Evolutionary conservation across 2,329 filamentous ascomycete species (phyloP), one percentile per base, ranked within the genome.

Genomic region (Tolypocladium inflatum): DNA sequence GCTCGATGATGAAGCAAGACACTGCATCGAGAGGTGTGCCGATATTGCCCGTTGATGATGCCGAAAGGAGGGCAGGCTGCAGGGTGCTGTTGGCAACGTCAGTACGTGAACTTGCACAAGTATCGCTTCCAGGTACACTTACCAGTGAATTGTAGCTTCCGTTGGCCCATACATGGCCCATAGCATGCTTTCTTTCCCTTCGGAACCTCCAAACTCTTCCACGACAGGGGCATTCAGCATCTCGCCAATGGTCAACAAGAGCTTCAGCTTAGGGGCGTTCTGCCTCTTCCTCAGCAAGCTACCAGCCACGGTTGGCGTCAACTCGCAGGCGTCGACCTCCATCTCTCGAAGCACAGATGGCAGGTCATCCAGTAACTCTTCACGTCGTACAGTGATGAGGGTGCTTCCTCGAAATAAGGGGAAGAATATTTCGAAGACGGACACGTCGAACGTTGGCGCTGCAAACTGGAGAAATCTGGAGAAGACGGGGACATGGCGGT

Each of bases 121-220:
- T 9, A 51, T 33, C 9, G 11, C 4, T 37, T 37, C 10, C 13
- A 4, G 26, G 39, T 5, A 43, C 4, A 56, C 74, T 71, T 67
- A 81, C 80, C 82, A 97, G 69, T 97, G 92, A 58, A 97, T 96
- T 0, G 91, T 85, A 9, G 90, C 90, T 73, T 97, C 92, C 0
- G 92, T 97, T 1, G 92, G 92, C 0, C 92, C 92, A 68, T 97
- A 97, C 91, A 96, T 96, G 39, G 87, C 92, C 81, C 90, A 92
- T 1, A 97, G 78, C 50, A 96, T 85, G 63, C 88, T 86, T 2
- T 76, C 68, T 9, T 72, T 73, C 0, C 67, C 67, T 0, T 71
- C 66, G 11, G 76, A 74, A 2, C 83, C 83, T 7, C 90, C 91
- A 76, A 94, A 97, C 67, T 95, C 90, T 41, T 83, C 75, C 26